Base-by-base conservation (phyloP, 441 rosid species). In the Macaranga tanarius region DNA sequence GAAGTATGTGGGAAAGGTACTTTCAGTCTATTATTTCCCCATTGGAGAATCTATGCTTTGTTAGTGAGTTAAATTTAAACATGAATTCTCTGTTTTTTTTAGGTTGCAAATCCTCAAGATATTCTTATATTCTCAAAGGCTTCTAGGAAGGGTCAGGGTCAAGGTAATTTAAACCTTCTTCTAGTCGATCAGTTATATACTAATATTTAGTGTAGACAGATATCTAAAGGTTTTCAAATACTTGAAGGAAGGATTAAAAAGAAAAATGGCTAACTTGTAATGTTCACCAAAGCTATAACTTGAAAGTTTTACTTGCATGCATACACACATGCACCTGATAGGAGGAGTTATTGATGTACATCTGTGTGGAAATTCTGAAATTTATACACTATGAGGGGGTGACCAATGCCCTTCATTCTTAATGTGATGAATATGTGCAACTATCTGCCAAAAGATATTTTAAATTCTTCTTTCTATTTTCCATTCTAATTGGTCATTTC, bases 71-170 rank as follows among this genome's bases (percentile, higher is more conserved):
- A 55, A 67, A 69, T 70, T 58, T 47, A 17, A 67, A 34, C 22
- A 54, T 73, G 65, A 31, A 78, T 76, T 69, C 40, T 71, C 40
- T 28, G 7, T 48, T 54, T 22, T 57, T 34, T 61, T 74, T 77
- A 95, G 99, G 98, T 95, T 74, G 98, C 99, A 56, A 95, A 95
- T 85, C 99, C 99, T 58, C 99, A 95, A 77, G 99, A 95, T 80
- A 95, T 95, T 80, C 89, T 92, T 73, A 92, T 95, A 80, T 95
- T 95, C 80, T 91, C 99, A 1, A 95, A 95, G 89, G 80, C 92
- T 85, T 86, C 96, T 58, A 90, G 76, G 78, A 91, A 81, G 84
- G 80, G 86, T 51, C 87, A 79, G 66, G 82, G 71, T 62, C 91
- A 87, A 79, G 91, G 97, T 90, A 77, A 69, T 73, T 51, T 64